These are phyloP conservation scores for Encephalitozoon hellem DNA, from an alignment of 371 early-diverging fungal species.

Conservation along the genomic window DNA sequence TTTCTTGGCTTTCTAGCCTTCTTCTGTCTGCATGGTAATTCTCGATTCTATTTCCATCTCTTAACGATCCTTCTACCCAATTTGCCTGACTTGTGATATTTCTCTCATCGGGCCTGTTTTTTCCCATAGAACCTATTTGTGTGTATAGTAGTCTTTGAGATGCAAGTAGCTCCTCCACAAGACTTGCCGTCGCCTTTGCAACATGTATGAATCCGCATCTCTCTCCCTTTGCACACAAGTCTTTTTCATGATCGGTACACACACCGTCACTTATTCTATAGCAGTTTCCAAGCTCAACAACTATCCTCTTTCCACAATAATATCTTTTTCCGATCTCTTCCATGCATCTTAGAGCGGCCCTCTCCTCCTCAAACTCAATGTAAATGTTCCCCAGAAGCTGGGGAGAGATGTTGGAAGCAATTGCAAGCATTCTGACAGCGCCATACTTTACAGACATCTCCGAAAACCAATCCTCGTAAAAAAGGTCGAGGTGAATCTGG, in stretches of 20 bases:
- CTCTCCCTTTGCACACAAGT: constrained; percentile 83
- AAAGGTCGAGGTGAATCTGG: constrained; percentile 81
- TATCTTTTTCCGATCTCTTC: constrained; percentile 78
- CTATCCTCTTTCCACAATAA: constrained; percentile 79
- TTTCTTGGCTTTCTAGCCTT: background rate
- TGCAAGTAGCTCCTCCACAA: constrained; percentile 22
- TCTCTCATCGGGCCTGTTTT: background rate
- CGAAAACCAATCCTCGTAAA: constrained; percentile 86
- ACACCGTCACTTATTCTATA: constrained; percentile 89
- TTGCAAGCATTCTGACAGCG: constrained; percentile 80
- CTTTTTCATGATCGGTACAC: constrained; percentile 83
- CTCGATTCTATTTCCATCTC: background rate
- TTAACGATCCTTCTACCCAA: background rate
- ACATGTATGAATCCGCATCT: constrained; percentile 96
- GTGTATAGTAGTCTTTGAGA: constrained; percentile 27
- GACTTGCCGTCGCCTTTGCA: constrained; percentile 60
- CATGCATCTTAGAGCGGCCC: constrained; percentile 78
- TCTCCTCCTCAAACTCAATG: constrained; percentile 74
- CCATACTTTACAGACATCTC: constrained; percentile 83
- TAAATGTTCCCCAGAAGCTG: constrained; percentile 84
- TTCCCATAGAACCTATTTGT: background rate
- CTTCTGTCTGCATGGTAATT: background rate
- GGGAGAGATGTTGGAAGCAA: constrained; percentile 91
- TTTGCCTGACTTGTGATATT: background rate
- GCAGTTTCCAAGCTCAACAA: constrained; percentile 84